Evolutionary conservation across 345 rosid species (phyloP), one percentile per base, ranked within the genome.

Genomic region (Euphorbia pulcherrima): DNA sequence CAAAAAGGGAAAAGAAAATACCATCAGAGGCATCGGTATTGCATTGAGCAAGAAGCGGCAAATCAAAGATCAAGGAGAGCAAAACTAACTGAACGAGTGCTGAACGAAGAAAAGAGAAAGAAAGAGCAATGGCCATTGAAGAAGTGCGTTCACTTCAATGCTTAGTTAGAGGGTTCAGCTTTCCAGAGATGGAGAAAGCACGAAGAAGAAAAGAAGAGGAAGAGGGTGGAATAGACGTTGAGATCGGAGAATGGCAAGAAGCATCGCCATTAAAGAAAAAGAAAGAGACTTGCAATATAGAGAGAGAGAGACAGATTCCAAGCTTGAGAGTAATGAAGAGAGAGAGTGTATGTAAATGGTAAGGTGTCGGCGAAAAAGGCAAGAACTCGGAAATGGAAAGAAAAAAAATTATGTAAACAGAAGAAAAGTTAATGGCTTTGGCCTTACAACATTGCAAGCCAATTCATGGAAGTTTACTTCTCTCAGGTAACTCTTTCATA

Each of bases 201-300:
- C 78, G 48, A 74, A 75, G 71, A 35, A 27, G 73, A 74, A 46
- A 62, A 54, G 18, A 69, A 50, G 51, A 65, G 37, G 56, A 62
- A 66, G 58, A 64, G 26, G 57, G 11, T 20, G 35, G 16, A 68
- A 28, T 28, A 2, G 80, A n/a, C 29, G 62, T 1, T 40, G 71
- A 67, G 75, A 75, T 70, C 72, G 77, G 62, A 71, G 67, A 66
- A 80, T 71, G 53, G 79, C 50, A 27, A 72, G 74, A 77, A 28
- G 52, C 80, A 75, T 39, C 53, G 78, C 79, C 87, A 80, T 83
- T 82, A 83, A 83, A 81, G 84, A 79, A 65, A 65, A 67, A 71
- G 70, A 77, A 18, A 50, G 66, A 17, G 35, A 17, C n/a, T n/a
- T n/a, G n/a, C 12, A 18, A 61, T 12, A 44, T 23, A 44, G 56